Evolutionary conservation across 2,329 filamentous ascomycete genomes (phyloP).

Genomic region (Emmonsia crescens): DNA sequence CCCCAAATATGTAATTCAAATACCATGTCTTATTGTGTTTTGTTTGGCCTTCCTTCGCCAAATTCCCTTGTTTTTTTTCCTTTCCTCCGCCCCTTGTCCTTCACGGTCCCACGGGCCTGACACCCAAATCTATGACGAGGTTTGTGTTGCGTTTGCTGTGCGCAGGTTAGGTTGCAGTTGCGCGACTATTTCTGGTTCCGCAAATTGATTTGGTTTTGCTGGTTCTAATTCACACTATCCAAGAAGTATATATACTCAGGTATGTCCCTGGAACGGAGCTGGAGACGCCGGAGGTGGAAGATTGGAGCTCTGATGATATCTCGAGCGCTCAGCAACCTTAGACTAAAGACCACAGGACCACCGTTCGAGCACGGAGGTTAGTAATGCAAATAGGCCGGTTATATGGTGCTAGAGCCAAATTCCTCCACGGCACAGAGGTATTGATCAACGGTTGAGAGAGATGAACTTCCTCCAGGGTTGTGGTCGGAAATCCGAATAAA

Average conservation of each 20-base stretch:
- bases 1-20: slow-evolving; percentile 83
- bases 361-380: background rate
- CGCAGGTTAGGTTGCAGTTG: background rate
- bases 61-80: background rate
- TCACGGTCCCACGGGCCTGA: background rate
- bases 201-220: background rate
- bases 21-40: slow-evolving; percentile 34
- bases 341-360: background rate
- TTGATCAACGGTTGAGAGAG: background rate
- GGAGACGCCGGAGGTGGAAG: background rate
- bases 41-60: background rate
- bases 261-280: background rate
- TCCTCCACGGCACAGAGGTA: background rate
- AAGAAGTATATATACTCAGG: background rate
- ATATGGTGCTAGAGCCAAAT: too few relatives aligned
- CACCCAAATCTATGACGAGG: background rate
- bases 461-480: too few relatives aligned
- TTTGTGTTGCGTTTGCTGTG: background rate
- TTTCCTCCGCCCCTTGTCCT: background rate
- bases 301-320: too few relatives aligned
- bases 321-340: background rate
- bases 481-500: too few relatives aligned
- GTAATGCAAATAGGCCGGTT: background rate
- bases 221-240: background rate
- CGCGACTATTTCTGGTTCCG: background rate